Evolutionary conservation across 768 basidiomycete species (phyloP).

Genomic region (Mycena venus): DNA sequence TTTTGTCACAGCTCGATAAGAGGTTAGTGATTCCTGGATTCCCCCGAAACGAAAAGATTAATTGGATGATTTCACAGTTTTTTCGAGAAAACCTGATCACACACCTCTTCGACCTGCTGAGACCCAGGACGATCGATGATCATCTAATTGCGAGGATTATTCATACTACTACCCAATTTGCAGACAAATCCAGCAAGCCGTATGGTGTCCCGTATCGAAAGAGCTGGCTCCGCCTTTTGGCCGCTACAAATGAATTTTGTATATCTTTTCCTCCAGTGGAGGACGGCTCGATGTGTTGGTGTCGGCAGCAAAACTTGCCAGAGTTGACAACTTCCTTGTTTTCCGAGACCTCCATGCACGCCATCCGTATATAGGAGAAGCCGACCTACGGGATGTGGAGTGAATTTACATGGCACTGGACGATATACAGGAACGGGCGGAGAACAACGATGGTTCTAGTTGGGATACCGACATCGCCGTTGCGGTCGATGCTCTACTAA

Average conservation of each 20-base stretch:
- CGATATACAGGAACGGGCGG: neutral
- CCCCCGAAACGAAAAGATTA: neutral
- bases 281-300: neutral
- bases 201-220: neutral
- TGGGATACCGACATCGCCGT: neutral
- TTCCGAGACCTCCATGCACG: neutral
- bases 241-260: neutral
- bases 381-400: neutral
- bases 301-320: neutral
- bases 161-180: neutral
- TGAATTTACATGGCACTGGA: constrained; percentile 1
- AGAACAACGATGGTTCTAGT: neutral
- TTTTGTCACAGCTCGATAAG: neutral
- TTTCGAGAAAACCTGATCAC: neutral
- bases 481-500: neutral
- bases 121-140: neutral
- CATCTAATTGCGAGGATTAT: neutral
- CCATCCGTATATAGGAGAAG: neutral
- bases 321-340: neutral
- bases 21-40: neutral
- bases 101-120: neutral
- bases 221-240: neutral
- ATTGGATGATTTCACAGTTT: neutral
- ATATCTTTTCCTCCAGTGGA: neutral
- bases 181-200: neutral